Evolutionary conservation across 495 filamentous ascomycete genomes (phyloP).

Genomic region (Talaromyces thailandensis): DNA sequence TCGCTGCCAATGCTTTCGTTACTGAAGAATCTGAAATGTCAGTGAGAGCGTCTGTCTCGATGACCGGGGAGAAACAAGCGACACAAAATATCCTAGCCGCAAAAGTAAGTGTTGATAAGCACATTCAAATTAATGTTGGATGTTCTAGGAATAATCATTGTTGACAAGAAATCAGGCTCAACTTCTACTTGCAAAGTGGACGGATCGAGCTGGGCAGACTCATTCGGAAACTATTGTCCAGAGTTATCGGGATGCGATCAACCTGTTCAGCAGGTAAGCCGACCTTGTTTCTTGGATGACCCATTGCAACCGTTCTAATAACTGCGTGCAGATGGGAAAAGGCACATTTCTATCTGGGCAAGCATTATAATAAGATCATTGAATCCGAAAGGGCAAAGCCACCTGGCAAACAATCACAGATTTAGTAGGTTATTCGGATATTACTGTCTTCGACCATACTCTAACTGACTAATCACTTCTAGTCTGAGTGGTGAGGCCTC

Average conservation of each 20-base stretch:
- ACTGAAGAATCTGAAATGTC: slow-evolving; percentile 36
- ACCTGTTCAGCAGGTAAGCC: slow-evolving; percentile 30
- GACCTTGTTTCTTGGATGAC: neutral
- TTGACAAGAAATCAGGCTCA: slow-evolving; percentile 44
- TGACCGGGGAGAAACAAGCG: slow-evolving; percentile 25
- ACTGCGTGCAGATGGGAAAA: slow-evolving; percentile 68
- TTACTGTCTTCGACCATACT: neutral
- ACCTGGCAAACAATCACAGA: slow-evolving; percentile 49
- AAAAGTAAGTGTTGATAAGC: slow-evolving; percentile 19
- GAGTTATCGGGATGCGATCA: slow-evolving; percentile 66
- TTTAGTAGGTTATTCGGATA: slow-evolving; percentile 30
- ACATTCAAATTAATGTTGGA: neutral
- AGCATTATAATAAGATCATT: slow-evolving; percentile 93
- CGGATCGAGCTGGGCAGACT: slow-evolving; percentile 85
- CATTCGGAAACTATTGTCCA: slow-evolving; percentile 65
- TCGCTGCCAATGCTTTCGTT: slow-evolving; percentile 61
- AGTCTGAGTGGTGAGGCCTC: slow-evolving; percentile 66
- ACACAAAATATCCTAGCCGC: slow-evolving; percentile 40
- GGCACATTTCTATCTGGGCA: slow-evolving; percentile 91
- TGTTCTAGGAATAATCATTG: neutral
- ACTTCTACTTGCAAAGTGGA: slow-evolving; percentile 90
- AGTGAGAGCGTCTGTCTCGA: slow-evolving; percentile 24
- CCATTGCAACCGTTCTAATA: neutral
- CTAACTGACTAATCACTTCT: neutral
- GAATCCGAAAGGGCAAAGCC: slow-evolving; percentile 78